These are phyloP conservation scores for Eucalyptus dawsonii DNA, from an alignment of 345 rosid species.

Conservation along the genomic window DNA sequence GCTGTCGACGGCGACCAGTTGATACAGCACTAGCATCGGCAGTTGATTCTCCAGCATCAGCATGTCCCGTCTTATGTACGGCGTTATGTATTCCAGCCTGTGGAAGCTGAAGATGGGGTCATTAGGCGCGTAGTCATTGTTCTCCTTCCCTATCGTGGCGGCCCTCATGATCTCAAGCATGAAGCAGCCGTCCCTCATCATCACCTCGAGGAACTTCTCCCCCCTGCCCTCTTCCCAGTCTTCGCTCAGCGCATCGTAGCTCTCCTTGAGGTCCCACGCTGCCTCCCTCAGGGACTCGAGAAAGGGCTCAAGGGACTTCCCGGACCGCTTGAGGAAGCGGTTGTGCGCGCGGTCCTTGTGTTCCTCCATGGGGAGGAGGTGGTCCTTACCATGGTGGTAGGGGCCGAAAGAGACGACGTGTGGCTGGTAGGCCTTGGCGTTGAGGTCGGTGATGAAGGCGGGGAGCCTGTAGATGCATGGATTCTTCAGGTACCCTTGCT, in stretches of 20 bases:
- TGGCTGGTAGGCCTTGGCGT: constrained; percentile 22
- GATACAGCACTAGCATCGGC: constrained; percentile 23
- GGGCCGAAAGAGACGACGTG: constrained; percentile 34
- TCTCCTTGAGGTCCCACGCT: too few species aligned
- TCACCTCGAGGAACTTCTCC: too few species aligned
- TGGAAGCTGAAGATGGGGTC: too few species aligned
- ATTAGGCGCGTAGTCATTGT: constrained; percentile 11
- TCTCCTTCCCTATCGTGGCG: not conserved
- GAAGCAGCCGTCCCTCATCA: too few species aligned
- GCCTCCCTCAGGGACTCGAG: too few species aligned
- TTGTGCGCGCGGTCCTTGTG: not conserved
- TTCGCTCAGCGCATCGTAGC: too few species aligned
- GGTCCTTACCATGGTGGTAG: not conserved
- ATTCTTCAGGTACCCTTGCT: constrained; percentile 4
- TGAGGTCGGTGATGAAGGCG: constrained; percentile 5
- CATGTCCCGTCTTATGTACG: constrained; percentile 37
- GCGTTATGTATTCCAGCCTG: constrained; percentile 7
- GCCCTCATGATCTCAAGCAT: too few species aligned
- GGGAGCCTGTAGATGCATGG: constrained; percentile 33
- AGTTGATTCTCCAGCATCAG: constrained; percentile 44
- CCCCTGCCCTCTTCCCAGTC: too few species aligned
- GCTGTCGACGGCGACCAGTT: constrained; percentile 8
- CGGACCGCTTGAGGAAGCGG: not conserved
- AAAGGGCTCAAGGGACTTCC: too few species aligned
- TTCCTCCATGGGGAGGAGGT: not conserved